Base-by-base conservation (phyloP, 1,139 yeast species). In the Spathaspora sp. region DNA sequence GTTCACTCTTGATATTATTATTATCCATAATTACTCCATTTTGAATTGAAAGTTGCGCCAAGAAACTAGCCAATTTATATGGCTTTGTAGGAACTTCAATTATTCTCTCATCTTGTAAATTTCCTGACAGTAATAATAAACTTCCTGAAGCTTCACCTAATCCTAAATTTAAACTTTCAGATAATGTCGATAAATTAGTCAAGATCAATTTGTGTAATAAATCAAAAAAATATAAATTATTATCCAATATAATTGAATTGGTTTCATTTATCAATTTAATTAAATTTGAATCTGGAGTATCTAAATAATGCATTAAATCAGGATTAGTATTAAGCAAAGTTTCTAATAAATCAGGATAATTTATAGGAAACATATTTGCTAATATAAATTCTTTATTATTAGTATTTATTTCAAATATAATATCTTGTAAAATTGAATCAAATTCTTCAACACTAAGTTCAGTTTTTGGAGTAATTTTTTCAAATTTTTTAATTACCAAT, bases 11-110 rank as follows among this genome's bases (percentile, higher is more conserved):
- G 24, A 67, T 54, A 51, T 60, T 60, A 46, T 72, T 67, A 47
- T 67, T 68, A 50, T 73, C 77, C 33, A 79, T 69, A 56, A 86
- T 66, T 31, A 76, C 75, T 49, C 77, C 80, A 38, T 86, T 81
- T 59, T 86, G 93, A 43, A 83, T 76, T 2, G 89, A 79, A 43
- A 85, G 72, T 49, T 80, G 82, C 2, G 93, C 91, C 51, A 84
- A 72, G 52, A 82, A 74, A 47, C 80, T 81, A 17, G 91, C 96
- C 54, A 86, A 75, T 65, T 84, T 88, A 58, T 74, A 76, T 11
- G 61, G 56, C 38, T 61, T 60, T 25, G 57, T 59, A 2, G 56
- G 46, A 41, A 61, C 39, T 24, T 62, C 67, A 23, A 51, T 52
- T 13, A 20, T 20, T 20, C 23, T 20, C 23, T 20, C 23, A 25